Evolutionary conservation across 345 rosid genomes (phyloP).

Genomic region (Lepidium africanum): DNA sequence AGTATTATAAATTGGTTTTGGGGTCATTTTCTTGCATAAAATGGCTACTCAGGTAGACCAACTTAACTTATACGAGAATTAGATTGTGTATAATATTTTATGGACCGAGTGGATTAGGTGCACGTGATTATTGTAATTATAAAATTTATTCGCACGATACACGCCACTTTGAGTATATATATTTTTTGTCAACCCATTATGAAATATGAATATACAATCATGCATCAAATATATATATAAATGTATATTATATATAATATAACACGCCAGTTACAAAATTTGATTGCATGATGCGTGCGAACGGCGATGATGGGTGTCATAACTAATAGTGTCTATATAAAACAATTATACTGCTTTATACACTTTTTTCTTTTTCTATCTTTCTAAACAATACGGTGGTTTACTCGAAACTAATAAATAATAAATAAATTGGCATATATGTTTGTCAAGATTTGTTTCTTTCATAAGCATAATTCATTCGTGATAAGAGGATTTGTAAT

Average conservation of each 20-base stretch:
- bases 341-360: not conserved
- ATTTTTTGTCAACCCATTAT: conserved; percentile 10
- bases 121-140: conserved; percentile 21
- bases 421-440: no score
- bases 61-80: not conserved
- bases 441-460: no score
- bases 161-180: conserved; percentile 3
- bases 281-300: not conserved
- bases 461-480: no score
- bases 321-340: not conserved
- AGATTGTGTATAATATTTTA: conserved; percentile 7
- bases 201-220: conserved; percentile 12
- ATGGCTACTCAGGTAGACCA: not conserved
- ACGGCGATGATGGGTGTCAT: not conserved
- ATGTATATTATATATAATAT: no score
- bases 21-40: not conserved
- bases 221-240: not conserved
- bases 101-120: conserved; percentile 26
- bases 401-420: not conserved
- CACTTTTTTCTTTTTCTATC: not conserved
- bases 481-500: no score
- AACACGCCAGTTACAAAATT: conserved; percentile 2
- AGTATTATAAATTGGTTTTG: not conserved
- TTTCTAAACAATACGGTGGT: not conserved
- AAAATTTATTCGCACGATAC: conserved; percentile 12